These are phyloP conservation scores for Aristolochia contorta DNA, from an alignment of 164 flowering plant species.

Conservation along the genomic window DNA sequence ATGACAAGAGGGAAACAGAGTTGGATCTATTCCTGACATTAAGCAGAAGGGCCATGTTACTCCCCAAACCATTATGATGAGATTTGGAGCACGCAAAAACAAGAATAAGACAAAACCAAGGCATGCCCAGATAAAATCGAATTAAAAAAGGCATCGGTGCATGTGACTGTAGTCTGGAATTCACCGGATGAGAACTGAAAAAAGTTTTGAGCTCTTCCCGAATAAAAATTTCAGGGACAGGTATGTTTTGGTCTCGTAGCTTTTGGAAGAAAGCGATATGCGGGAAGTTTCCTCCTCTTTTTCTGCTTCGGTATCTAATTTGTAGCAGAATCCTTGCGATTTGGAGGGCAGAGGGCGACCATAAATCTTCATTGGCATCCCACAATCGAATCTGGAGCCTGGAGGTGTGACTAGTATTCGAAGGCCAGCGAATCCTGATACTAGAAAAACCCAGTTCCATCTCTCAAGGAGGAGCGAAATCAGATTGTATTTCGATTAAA, in stretches of 20 bases:
- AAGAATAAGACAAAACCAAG: constrained; percentile 10
- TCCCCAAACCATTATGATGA: not conserved
- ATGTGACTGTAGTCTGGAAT: constrained; percentile 14
- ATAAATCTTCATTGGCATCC: not conserved
- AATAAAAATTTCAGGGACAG: constrained; percentile 6
- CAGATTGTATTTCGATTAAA: too few species aligned
- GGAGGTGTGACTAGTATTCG: too few species aligned
- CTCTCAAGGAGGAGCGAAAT: too few species aligned
- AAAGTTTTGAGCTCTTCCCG: constrained; percentile 8
- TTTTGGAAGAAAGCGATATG: constrained; percentile 32
- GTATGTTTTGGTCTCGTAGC: constrained; percentile 16
- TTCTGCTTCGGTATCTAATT: constrained; percentile 4
- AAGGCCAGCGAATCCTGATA: not conserved
- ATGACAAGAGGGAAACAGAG: constrained; percentile 2
- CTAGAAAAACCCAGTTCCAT: too few species aligned
- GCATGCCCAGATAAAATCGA: constrained; percentile 1
- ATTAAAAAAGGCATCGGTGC: constrained; percentile 4
- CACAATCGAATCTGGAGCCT: not conserved
- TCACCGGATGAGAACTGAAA: constrained; percentile 15
- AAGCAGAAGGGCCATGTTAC: constrained; percentile 13
- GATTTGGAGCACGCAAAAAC: constrained; percentile 7
- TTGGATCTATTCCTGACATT: not conserved
- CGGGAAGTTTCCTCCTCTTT: constrained; percentile 12
- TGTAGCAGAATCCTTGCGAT: constrained; percentile 2
- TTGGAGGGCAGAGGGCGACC: not conserved